phyloP scores from a whole-genome alignment of 345 rosid species.

The Trapa bicornis region DNA sequence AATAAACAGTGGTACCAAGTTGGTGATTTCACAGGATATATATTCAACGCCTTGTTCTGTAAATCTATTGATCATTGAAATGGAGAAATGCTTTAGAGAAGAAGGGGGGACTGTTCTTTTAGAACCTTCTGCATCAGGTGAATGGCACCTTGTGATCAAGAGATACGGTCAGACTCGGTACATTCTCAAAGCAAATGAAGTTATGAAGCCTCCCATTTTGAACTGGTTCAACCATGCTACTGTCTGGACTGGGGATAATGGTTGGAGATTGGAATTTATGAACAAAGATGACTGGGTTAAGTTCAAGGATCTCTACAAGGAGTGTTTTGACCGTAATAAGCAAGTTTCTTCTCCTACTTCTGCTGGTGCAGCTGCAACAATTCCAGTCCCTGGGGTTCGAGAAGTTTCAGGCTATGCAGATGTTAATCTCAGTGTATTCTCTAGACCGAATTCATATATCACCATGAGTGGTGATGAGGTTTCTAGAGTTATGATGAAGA shows the following conservation, averaged over 20 bases:
- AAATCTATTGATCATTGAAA: constrained; percentile 37
- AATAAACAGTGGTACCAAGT: constrained; percentile 14
- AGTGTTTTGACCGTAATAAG: constrained; percentile 61
- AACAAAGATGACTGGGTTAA: constrained; percentile 54
- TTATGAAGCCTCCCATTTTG: constrained; percentile 45
- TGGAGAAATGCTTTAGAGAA: constrained; percentile 68
- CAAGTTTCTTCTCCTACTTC: constrained; percentile 11
- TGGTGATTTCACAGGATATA: constrained; percentile 18
- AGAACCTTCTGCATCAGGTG: constrained; percentile 46
- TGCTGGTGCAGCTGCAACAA: constrained; percentile 25
- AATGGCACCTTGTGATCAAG: constrained; percentile 59
- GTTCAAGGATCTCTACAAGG: constrained; percentile 80
- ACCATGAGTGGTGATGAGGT: constrained; percentile 50
- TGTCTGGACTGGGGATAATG: constrained; percentile 60
- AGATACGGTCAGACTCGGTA: constrained; percentile 35
- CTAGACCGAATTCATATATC: constrained; percentile 49
- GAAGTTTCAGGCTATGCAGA: constrained; percentile 50
- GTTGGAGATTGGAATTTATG: constrained; percentile 82
- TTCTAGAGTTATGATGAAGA: constrained; percentile 63
- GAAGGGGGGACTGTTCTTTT: constrained; percentile 43
- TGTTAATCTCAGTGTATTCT: constrained; percentile 19
- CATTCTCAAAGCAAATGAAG: constrained; percentile 36
- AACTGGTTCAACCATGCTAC: constrained; percentile 59
- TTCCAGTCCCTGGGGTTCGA: constrained; percentile 73
- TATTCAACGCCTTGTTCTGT: constrained; percentile 45